Percentiles rank a stretch among this genome's conserved stretches.
Evolutionary conservation across 305 asterid species (phyloP).

Genomic region (Fraxinus greggii): DNA sequence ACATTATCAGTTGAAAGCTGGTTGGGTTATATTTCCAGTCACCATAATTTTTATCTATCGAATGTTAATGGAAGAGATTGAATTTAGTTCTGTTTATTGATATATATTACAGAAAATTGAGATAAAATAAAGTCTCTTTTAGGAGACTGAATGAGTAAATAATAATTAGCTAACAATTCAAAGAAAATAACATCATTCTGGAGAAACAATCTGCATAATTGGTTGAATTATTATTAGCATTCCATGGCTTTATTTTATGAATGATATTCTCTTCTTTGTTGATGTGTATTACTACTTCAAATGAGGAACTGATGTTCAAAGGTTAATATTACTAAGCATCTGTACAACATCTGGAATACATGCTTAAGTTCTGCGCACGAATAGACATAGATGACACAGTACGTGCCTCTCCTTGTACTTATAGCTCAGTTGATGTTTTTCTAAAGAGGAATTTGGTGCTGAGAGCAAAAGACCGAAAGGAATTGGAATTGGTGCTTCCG

Average conservation of each 20-base stretch:
- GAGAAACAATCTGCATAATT: not conserved
- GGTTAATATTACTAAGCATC: not conserved
- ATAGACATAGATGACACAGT: not conserved
- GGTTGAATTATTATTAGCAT: not conserved
- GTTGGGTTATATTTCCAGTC: not conserved
- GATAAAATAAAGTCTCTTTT: not conserved
- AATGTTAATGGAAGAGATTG: not conserved
- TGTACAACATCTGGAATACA: not conserved
- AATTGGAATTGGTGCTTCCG: conserved; percentile 85
- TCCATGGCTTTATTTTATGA: not conserved
- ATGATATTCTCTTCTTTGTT: conserved; percentile 12
- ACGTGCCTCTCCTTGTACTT: conserved; percentile 4
- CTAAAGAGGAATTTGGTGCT: conserved; percentile 58
- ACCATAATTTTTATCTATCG: not conserved
- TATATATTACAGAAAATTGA: not conserved
- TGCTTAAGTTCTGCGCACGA: not conserved
- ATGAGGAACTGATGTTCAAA: not conserved
- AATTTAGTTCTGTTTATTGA: not conserved
- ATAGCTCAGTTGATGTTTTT: conserved; percentile 19
- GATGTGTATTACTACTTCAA: not conserved
- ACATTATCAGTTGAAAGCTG: not conserved
- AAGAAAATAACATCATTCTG: not conserved
- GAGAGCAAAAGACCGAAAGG: conserved; percentile 87
- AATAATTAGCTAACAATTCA: not conserved
- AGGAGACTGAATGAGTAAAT: not conserved